These are phyloP conservation scores for Centella asiatica DNA, from an alignment of 129 eudicot genomes.

Conservation along the genomic window DNA sequence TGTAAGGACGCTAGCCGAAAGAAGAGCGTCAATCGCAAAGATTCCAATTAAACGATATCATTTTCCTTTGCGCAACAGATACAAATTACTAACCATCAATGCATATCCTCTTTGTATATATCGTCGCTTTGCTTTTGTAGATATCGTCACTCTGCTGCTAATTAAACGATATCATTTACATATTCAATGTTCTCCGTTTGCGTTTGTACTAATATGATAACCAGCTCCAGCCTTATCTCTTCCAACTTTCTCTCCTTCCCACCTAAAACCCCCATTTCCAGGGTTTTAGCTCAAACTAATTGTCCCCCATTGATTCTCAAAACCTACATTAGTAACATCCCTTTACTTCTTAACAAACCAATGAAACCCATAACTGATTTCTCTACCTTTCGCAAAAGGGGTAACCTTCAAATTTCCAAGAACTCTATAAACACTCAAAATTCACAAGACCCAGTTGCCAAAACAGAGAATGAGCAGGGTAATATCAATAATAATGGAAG, in stretches of 20 bases:
- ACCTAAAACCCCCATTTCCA: conserved; percentile 10
- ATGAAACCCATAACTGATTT: not conserved
- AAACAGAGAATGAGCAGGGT: conserved; percentile 10
- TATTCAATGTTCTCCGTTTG: not conserved
- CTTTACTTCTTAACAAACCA: conserved; percentile 2
- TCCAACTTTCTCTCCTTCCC: conserved; percentile 49
- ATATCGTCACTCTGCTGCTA: no score
- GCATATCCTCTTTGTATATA: no score
- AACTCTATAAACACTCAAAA: conserved; percentile 33
- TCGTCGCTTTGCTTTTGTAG: no score
- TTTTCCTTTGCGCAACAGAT: no score
- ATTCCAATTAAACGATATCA: no score
- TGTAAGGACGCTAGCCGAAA: not conserved
- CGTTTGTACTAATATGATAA: conserved; percentile 32
- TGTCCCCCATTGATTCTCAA: conserved; percentile 5
- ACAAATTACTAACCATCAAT: no score
- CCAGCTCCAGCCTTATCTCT: conserved; percentile 42
- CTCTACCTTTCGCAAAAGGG: conserved; percentile 9
- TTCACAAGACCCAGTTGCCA: conserved; percentile 28
- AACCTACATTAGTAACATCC: not conserved
- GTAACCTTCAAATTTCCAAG: conserved; percentile 24
- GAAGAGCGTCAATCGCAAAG: no score
- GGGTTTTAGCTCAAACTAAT: conserved; percentile 11
- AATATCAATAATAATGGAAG: conserved; percentile 18
- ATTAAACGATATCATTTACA: no score